Percentiles rank a stretch among this genome's conserved stretches.
These are phyloP conservation scores for Alternaria brassicicola DNA, from an alignment of 2,329 filamentous ascomycete species.

Conservation along the genomic window DNA sequence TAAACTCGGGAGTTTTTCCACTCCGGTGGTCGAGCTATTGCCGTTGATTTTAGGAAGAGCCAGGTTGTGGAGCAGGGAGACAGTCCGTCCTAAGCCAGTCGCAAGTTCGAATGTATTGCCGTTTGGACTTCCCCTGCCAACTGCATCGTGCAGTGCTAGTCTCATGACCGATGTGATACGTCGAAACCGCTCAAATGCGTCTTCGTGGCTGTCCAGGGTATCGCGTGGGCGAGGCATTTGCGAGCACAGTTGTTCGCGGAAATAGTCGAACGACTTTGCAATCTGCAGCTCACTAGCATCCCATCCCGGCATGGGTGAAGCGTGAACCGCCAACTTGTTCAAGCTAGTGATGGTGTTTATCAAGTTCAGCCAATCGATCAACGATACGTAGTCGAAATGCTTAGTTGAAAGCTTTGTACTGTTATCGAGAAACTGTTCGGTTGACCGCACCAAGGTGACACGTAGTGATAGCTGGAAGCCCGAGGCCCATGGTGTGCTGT, in stretches of 20 bases:
- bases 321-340: constrained; percentile 39
- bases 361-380: constrained; percentile 44
- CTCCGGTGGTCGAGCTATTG: constrained; percentile 26
- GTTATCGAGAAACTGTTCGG: constrained; percentile 45
- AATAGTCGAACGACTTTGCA: constrained; percentile 41
- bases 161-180: constrained; percentile 43
- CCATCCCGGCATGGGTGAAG: constrained; percentile 42
- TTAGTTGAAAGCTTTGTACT: constrained; percentile 32
- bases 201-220: constrained; percentile 30
- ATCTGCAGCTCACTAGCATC: constrained; percentile 43
- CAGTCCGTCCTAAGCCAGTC: constrained; percentile 41
- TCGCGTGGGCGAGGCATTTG: constrained; percentile 40
- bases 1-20: constrained; percentile 33
- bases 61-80: constrained; percentile 42
- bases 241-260: constrained; percentile 39
- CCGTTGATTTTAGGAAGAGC: constrained; percentile 39
- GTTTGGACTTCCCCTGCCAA: constrained; percentile 36
- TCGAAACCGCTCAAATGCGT: constrained; percentile 44
- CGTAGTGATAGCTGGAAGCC: constrained; percentile 46
- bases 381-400: constrained; percentile 39
- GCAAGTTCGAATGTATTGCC: constrained; percentile 44
- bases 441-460: constrained; percentile 38
- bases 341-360: constrained; percentile 38
- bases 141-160: constrained; percentile 28
- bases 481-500: constrained; percentile 39